Conservation (phyloP, 2,329 filamentous ascomycete species). For the Onygena corvina region DNA sequence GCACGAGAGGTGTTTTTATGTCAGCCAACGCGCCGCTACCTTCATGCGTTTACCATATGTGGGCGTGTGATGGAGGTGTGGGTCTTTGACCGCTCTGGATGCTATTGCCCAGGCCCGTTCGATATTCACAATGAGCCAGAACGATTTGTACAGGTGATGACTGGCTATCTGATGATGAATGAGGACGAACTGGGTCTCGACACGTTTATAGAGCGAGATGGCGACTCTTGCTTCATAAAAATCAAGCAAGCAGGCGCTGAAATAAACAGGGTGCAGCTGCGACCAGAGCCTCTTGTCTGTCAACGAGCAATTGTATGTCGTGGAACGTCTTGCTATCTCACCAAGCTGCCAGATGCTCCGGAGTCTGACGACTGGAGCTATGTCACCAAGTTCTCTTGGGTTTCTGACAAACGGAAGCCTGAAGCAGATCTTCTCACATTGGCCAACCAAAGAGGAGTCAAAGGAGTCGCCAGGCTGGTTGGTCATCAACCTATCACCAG, state of each 20-base stretch:
- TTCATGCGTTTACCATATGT: constrained; percentile 23
- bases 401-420: constrained; percentile 20
- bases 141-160: constrained; percentile 21
- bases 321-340: constrained; percentile 20
- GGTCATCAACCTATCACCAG: constrained; percentile 20
- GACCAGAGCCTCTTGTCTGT: constrained; percentile 1
- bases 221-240: background rate
- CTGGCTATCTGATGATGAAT: constrained; percentile 23
- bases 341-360: constrained; percentile 13
- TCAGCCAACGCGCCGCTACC: constrained; percentile 23
- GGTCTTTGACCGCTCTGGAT: constrained; percentile 27
- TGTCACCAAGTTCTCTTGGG: constrained; percentile 27
- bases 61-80: constrained; percentile 20
- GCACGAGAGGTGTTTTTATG: constrained; percentile 20
- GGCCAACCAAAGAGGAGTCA: constrained; percentile 18
- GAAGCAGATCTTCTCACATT: constrained; percentile 22
- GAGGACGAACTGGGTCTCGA: constrained; percentile 24
- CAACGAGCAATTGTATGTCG: constrained; percentile 18
- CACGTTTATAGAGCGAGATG: constrained; percentile 19
- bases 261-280: constrained; percentile 1
- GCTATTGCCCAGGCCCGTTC: constrained; percentile 23
- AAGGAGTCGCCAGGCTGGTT: constrained; percentile 21
- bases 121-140: constrained; percentile 23
- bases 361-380: constrained; percentile 6
- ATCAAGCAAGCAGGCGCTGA: background rate